Conservation (phyloP, 192 early-diverging fungal genomes). For the Dissophora globulifera region DNA sequence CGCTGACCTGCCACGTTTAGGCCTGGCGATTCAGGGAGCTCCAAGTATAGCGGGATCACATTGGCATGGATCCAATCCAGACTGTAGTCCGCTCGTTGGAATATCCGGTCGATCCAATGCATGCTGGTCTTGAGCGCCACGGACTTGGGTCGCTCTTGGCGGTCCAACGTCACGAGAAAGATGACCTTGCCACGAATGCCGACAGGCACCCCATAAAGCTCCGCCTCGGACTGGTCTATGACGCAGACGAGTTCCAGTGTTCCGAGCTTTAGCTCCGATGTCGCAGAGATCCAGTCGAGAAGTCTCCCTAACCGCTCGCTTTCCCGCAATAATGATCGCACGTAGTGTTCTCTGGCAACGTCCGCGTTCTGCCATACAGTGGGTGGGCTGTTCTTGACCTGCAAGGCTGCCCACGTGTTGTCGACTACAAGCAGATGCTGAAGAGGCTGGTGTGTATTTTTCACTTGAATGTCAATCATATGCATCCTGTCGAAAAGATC, state of each 20-base stretch:
- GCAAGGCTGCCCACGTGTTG: conserved; percentile 21
- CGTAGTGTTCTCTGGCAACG: neutral
- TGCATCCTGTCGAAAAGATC: conserved; percentile 27
- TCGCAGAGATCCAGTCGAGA: neutral
- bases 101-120: conserved; percentile 39
- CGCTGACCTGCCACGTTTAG: conserved; percentile 8
- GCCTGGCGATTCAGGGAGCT: neutral
- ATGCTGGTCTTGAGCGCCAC: conserved; percentile 26
- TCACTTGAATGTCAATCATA: conserved; percentile 18
- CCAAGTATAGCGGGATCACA: conserved; percentile 27
- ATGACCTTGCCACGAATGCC: conserved; percentile 28
- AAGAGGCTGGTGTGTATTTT: neutral
- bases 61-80: conserved; percentile 15
- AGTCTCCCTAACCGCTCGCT: conserved; percentile 10
- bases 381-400: neutral
- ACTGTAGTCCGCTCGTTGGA: conserved; percentile 13
- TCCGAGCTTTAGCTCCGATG: neutral
- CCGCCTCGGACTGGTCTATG: conserved; percentile 26
- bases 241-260: conserved; percentile 20
- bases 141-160: conserved; percentile 13
- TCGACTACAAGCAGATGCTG: conserved; percentile 6
- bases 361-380: neutral
- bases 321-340: conserved; percentile 5
- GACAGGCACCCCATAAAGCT: conserved; percentile 13
- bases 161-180: conserved; percentile 25